Conservation (phyloP, 108 stramenopile genomes). For the Skeletonema marinoi region DNA sequence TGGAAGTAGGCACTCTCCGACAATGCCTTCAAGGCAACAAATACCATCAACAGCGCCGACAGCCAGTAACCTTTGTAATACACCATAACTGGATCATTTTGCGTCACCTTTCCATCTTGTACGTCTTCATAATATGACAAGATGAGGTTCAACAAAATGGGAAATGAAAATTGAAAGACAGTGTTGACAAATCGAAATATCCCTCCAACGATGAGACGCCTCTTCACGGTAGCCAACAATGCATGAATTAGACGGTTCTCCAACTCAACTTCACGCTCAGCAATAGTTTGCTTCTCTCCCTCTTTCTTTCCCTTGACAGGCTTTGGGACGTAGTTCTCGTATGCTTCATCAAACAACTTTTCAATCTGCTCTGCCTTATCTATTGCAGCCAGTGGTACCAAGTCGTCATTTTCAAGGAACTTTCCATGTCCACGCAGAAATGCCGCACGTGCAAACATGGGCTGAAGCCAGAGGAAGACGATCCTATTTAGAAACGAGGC, state of each 20-base stretch:
- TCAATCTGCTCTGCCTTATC: constrained; percentile 53
- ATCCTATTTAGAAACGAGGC: constrained; percentile 53
- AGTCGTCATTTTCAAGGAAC: constrained; percentile 61
- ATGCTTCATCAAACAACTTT: constrained; percentile 58
- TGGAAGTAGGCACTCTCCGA: constrained; percentile 78
- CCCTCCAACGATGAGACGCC: constrained; percentile 61
- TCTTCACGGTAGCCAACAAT: constrained; percentile 49
- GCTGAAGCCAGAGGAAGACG: constrained; percentile 63
- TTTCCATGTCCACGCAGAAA: constrained; percentile 33
- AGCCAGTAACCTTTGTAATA: constrained; percentile 78
- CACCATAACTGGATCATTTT: constrained; percentile 46
- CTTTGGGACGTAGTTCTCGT: constrained; percentile 28
- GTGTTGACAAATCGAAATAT: constrained; percentile 58
- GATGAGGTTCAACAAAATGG: constrained; percentile 66
- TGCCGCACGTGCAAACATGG: constrained; percentile 68
- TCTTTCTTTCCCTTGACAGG: constrained; percentile 10
- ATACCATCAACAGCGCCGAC: constrained; percentile 56
- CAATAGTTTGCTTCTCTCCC: not conserved
- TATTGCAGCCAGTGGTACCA: constrained; percentile 57
- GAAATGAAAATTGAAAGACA: constrained; percentile 70
- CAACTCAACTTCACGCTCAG: constrained; percentile 30
- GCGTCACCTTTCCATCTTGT: constrained; percentile 53
- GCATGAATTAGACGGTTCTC: constrained; percentile 42
- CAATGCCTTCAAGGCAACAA: constrained; percentile 66
- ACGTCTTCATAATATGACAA: constrained; percentile 64